These are phyloP conservation scores for Amaranthus tricolor DNA, from an alignment of 179 eudicot species.

Conservation along the genomic window DNA sequence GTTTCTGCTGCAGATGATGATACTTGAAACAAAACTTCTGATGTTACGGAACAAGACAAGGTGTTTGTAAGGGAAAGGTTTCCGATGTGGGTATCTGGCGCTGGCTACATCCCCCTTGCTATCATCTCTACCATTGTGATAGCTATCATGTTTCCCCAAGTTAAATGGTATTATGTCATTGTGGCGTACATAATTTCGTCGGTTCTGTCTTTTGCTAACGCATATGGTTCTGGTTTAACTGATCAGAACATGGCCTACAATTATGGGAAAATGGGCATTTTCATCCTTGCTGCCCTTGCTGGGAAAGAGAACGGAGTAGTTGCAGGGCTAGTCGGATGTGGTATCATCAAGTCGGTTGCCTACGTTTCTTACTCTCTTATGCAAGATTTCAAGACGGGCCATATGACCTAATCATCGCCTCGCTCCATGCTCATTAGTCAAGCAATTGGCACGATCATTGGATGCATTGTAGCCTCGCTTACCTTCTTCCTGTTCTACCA, in stretches of 20 bases:
- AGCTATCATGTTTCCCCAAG: slow-evolving; percentile 58
- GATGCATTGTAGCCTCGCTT: slow-evolving; percentile 63
- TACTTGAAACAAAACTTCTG: slow-evolving; percentile 25
- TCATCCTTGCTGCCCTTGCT: slow-evolving; percentile 50
- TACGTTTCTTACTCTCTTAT: slow-evolving; percentile 55
- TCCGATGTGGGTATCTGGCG: slow-evolving; percentile 58
- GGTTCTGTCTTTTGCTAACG: slow-evolving; percentile 67
- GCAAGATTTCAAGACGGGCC: slow-evolving; percentile 81
- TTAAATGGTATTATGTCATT: slow-evolving; percentile 67
- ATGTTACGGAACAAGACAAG: slow-evolving; percentile 40
- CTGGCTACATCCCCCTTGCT: slow-evolving; percentile 52
- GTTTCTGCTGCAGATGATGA: slow-evolving; percentile 13
- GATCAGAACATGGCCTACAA: slow-evolving; percentile 78
- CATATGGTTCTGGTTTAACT: slow-evolving; percentile 76
- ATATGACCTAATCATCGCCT: slow-evolving; percentile 67
- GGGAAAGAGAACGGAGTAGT: slow-evolving; percentile 60
- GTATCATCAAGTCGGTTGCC: slow-evolving; percentile 56
- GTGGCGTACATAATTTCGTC: slow-evolving; percentile 62
- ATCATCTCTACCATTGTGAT: slow-evolving; percentile 42
- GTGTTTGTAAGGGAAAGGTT: slow-evolving; percentile 55
- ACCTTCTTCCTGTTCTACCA: slow-evolving; percentile 66
- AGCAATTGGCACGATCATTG: slow-evolving; percentile 63
- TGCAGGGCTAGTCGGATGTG: slow-evolving; percentile 60
- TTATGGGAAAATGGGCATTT: slow-evolving; percentile 68
- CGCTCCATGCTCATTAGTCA: slow-evolving; percentile 74